These are phyloP conservation scores for Penicillium flavigenum DNA, from an alignment of 495 filamentous ascomycete species.

Conservation along the genomic window DNA sequence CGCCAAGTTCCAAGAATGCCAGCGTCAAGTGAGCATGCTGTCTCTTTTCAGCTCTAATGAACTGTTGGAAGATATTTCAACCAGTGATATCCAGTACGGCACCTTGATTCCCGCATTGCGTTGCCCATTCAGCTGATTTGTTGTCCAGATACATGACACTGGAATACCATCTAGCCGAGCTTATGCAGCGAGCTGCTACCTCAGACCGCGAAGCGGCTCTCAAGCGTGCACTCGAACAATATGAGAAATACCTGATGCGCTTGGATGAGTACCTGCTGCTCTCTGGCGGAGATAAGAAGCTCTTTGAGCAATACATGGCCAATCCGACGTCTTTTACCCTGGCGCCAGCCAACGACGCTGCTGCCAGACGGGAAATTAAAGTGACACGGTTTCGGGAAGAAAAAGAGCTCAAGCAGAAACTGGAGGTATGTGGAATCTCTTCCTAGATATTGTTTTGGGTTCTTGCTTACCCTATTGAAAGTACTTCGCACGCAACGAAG, in stretches of 20 bases:
- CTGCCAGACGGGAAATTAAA: slow-evolving; percentile 73
- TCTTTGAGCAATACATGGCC: slow-evolving; percentile 70
- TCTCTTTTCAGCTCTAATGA: slow-evolving; percentile 92
- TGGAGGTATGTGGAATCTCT: slow-evolving; percentile 56
- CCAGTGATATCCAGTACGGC: slow-evolving; percentile 72
- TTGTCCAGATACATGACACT: slow-evolving; percentile 62
- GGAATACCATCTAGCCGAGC: slow-evolving; percentile 66
- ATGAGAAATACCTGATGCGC: slow-evolving; percentile 73
- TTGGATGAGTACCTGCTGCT: slow-evolving; percentile 79
- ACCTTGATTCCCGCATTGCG: slow-evolving; percentile 35
- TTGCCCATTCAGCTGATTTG: slow-evolving; percentile 22
- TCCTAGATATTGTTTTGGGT: not conserved
- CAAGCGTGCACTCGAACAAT: slow-evolving; percentile 58
- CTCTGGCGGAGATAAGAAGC: slow-evolving; percentile 60
- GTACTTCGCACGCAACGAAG: slow-evolving; percentile 61
- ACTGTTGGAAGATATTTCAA: slow-evolving; percentile 80
- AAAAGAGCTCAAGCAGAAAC: slow-evolving; percentile 78
- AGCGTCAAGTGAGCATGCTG: slow-evolving; percentile 62
- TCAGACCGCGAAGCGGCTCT: slow-evolving; percentile 63
- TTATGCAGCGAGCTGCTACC: slow-evolving; percentile 56
- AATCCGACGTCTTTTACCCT: slow-evolving; percentile 66
- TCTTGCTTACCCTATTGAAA: slow-evolving; percentile 36
- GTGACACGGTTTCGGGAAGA: slow-evolving; percentile 83
- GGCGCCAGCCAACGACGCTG: slow-evolving; percentile 66
- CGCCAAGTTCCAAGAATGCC: slow-evolving; percentile 68